phyloP scores from a whole-genome alignment of 1,139 yeast genomes.

The Nakaseomyces glabratus region DNA sequence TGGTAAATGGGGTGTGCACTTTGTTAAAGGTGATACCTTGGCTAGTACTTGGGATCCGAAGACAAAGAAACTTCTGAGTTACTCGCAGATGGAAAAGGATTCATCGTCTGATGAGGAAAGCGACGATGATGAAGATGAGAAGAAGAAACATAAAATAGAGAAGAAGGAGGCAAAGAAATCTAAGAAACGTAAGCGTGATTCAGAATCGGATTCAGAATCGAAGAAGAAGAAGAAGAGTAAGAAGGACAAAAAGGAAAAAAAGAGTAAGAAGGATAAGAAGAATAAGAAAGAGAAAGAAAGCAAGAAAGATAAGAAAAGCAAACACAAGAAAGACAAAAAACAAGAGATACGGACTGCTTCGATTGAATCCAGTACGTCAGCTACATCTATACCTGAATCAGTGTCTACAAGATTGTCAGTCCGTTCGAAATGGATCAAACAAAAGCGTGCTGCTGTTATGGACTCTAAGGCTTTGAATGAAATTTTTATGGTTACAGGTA shows the following conservation, averaged over 20 bases:
- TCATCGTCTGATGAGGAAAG: conserved; percentile 17
- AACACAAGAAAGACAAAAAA: conserved; percentile 30
- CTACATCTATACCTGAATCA: conserved; percentile 30
- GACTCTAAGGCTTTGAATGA: conserved; percentile 84
- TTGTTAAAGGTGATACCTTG: conserved; percentile 75
- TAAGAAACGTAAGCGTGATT: conserved; percentile 2
- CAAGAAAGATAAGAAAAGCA: conserved; percentile 24
- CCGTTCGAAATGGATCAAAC: conserved; percentile 77
- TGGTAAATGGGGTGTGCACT: conserved; percentile 82
- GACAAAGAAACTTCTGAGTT: conserved; percentile 34
- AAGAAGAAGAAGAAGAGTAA: conserved; percentile 1
- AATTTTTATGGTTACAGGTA: conserved; percentile 70
- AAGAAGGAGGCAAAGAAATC: conserved; percentile 7
- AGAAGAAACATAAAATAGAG: conserved; percentile 6
- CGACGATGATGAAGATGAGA: conserved; percentile 13
- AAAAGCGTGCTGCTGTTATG: conserved; percentile 83
- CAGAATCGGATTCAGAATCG: conserved; percentile 3
- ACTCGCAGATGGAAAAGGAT: conserved; percentile 21
- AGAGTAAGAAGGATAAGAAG: conserved; percentile 26
- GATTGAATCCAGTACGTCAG: conserved; percentile 16
- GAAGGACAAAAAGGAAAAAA: conserved; percentile 7
- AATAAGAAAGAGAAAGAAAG: conserved; percentile 29
- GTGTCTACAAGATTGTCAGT: conserved; percentile 63
- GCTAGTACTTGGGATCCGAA: conserved; percentile 80
- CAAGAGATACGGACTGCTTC: conserved; percentile 19